Conservation (phyloP, 306 rosid species). For the Trifolium subterraneum region DNA sequence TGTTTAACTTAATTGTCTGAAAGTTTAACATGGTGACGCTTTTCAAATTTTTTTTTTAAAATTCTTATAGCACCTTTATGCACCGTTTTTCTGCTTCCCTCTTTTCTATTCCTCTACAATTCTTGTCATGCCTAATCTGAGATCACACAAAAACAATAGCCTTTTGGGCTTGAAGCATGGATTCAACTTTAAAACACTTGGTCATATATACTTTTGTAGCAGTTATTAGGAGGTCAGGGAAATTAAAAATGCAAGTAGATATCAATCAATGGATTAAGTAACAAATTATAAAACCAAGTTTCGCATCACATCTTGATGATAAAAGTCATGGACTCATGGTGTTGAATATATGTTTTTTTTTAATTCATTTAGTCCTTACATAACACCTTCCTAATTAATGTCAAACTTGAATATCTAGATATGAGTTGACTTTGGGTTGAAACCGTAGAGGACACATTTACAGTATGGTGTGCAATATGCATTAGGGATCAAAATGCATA, state of each 20-base stretch:
- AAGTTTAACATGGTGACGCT: not conserved
- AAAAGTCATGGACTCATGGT: not conserved
- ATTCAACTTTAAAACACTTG: too few relatives aligned
- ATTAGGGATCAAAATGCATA: not conserved
- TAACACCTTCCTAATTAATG: not conserved
- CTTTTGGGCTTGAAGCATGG: too few relatives aligned
- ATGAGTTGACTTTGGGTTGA: not conserved
- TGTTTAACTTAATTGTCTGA: not conserved
- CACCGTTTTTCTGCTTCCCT: too few relatives aligned
- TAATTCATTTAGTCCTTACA: not conserved
- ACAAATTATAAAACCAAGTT: not conserved
- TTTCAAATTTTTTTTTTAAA: not conserved
- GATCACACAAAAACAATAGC: too few relatives aligned
- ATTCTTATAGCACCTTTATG: constrained; percentile 1
- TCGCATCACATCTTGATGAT: not conserved
- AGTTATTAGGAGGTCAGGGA: too few relatives aligned
- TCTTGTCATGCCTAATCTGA: too few relatives aligned
- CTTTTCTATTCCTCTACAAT: too few relatives aligned
- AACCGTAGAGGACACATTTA: not conserved
- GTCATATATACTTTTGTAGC: too few relatives aligned
- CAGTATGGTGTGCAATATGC: constrained; percentile 3
- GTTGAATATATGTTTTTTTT: not conserved
- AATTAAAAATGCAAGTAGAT: not conserved
- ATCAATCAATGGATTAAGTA: not conserved
- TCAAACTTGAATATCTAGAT: not conserved